These are phyloP conservation scores for Cymbopogon flexuosus DNA, from an alignment of 202 grass and related monocot species.

Conservation along the genomic window DNA sequence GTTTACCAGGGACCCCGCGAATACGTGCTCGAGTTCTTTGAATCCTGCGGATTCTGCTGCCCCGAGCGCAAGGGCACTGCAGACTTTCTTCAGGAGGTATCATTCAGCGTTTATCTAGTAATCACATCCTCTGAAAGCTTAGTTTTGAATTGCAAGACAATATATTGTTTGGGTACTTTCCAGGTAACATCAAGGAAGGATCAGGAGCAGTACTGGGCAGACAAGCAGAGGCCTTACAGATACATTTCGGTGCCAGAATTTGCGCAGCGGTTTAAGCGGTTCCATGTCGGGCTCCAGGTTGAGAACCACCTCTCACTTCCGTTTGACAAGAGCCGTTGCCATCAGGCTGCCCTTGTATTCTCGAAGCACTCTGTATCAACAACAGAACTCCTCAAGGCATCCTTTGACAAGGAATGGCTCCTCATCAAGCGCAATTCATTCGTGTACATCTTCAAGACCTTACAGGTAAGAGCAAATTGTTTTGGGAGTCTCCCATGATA, in stretches of 20 bases:
- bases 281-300: constrained; percentile 68
- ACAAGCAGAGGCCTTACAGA: constrained; percentile 63
- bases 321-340: constrained; percentile 66
- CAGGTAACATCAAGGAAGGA: constrained; percentile 97
- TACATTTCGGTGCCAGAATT: constrained; percentile 89
- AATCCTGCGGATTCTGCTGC: constrained; percentile 69
- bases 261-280: constrained; percentile 51
- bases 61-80: constrained; percentile 92
- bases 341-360: constrained; percentile 85
- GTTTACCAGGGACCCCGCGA: constrained; percentile 87
- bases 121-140: constrained; percentile 18
- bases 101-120: background rate
- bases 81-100: constrained; percentile 97
- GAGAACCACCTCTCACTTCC: constrained; percentile 80
- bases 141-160: constrained; percentile 11
- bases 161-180: background rate
- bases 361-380: constrained; percentile 60
- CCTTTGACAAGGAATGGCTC: constrained; percentile 93
- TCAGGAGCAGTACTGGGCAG: constrained; percentile 93
- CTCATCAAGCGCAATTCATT: constrained; percentile 99
- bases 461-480: constrained; percentile 47
- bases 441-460: constrained; percentile 87
- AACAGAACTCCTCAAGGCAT: constrained; percentile 69
- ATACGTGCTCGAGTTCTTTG: constrained; percentile 73
- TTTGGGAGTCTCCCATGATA: background rate